phyloP scores from a whole-genome alignment of 2,329 filamentous ascomycete species.

The Bipolaris gigantea region DNA sequence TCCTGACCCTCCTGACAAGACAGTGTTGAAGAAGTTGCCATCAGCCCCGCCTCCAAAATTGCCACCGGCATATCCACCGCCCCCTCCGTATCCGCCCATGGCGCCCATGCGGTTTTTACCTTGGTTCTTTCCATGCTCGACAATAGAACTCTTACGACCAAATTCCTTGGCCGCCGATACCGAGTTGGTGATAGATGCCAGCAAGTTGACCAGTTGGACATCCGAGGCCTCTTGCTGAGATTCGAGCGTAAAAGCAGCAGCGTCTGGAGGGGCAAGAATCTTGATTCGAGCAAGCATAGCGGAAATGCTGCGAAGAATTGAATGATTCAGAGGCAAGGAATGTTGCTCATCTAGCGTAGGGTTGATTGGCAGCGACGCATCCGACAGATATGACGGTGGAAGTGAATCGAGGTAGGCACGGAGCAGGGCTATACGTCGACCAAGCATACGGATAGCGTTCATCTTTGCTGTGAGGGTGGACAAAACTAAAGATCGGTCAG shows the following conservation, averaged over 20 bases:
- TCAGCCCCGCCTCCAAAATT: constrained; percentile 17
- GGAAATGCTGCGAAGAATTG: constrained; percentile 84
- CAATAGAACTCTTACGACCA: constrained; percentile 68
- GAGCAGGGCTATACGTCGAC: constrained; percentile 60
- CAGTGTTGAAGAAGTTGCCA: constrained; percentile 27
- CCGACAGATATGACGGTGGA: constrained; percentile 65
- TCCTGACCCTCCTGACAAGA: constrained; percentile 22
- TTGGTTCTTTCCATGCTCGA: constrained; percentile 46
- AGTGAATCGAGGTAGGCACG: constrained; percentile 73
- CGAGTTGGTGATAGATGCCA: constrained; percentile 74
- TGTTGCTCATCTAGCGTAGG: constrained; percentile 32
- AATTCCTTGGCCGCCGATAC: constrained; percentile 71
- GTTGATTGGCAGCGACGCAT: constrained; percentile 43
- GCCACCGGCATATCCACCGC: constrained; percentile 12
- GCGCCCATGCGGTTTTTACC: constrained; percentile 30
- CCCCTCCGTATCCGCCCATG: constrained; percentile 19
- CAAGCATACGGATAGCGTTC: constrained; percentile 93
- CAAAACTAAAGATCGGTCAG: constrained; percentile 51
- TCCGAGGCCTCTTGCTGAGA: constrained; percentile 80
- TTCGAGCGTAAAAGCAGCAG: constrained; percentile 67
- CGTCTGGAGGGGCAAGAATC: constrained; percentile 73
- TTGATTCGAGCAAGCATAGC: constrained; percentile 81
- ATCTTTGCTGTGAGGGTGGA: constrained; percentile 78
- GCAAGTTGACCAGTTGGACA: constrained; percentile 74
- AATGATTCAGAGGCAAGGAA: constrained; percentile 57